Evolutionary conservation across 2,329 filamentous ascomycete genomes (phyloP).

Genomic region (Alternaria alternata): DNA sequence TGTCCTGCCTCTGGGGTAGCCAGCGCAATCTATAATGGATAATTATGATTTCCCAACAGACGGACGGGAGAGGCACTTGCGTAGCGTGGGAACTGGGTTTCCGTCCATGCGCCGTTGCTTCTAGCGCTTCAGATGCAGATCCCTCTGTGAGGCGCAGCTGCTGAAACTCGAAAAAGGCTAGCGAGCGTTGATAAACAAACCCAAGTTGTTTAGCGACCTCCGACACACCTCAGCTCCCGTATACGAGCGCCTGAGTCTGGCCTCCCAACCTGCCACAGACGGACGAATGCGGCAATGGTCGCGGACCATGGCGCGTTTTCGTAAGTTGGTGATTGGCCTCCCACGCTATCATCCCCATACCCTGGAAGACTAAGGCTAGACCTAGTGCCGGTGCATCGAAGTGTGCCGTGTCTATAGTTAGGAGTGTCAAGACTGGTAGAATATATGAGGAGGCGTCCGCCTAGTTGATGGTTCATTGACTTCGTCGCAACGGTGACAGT

Average conservation of each 20-base stretch:
- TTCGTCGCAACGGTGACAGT: background rate
- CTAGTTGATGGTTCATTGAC: background rate
- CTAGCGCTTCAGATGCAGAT: slow-evolving; percentile 16
- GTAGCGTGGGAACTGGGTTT: slow-evolving; percentile 21
- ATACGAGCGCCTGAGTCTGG: slow-evolving; percentile 6
- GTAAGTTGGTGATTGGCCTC: slow-evolving; percentile 11
- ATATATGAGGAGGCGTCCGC: slow-evolving; percentile 5
- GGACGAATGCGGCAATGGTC: slow-evolving; percentile 16
- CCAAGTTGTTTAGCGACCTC: slow-evolving; percentile 13
- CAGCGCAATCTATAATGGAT: slow-evolving; percentile 22
- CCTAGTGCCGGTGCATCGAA: slow-evolving; percentile 1
- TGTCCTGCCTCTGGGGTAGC: slow-evolving; percentile 6
- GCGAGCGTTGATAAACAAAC: slow-evolving; percentile 17
- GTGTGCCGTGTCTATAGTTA: slow-evolving; percentile 13
- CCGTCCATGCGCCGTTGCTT: slow-evolving; percentile 19
- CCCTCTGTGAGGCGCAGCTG: slow-evolving; percentile 9
- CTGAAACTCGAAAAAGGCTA: slow-evolving; percentile 10
- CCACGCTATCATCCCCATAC: slow-evolving; percentile 8
- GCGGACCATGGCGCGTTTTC: slow-evolving; percentile 6
- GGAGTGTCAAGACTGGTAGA: background rate
- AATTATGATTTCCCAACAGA: slow-evolving; percentile 20
- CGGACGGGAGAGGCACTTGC: slow-evolving; percentile 19
- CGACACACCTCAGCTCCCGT: slow-evolving; percentile 11
- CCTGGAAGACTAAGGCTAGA: slow-evolving; percentile 2
- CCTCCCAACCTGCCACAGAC: slow-evolving; percentile 1